Base-by-base conservation (phyloP, 2,329 filamentous ascomycete species). In the Chrysoporthe cubensis region DNA sequence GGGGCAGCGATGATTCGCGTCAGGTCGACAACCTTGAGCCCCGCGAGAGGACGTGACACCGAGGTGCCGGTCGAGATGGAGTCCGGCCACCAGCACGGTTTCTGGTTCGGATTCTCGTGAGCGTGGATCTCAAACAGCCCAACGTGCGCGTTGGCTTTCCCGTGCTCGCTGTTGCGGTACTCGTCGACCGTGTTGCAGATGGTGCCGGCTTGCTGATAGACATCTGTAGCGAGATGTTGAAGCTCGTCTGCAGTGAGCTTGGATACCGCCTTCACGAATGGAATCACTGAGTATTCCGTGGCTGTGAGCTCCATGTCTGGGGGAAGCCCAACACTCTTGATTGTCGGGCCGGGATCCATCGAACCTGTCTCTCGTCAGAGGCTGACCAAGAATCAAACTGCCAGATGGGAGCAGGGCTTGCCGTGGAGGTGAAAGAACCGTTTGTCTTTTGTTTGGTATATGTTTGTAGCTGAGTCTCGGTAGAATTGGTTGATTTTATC, bases 11-110 rank as follows among this genome's bases (percentile, higher is more conserved):
- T 84, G 48, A 84, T 77, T 3, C 82, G 75, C 9, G 79, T 82
- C 56, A 85, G 71, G 68, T 87, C 85, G 6, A 87, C 74, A 1
- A 87, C 80, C 68, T 81, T 82, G 71, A 84, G 74, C 0, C 82
- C 84, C 0, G 81, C 77, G 7, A 86, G 77, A 0, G 76, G 81
- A 2, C 80, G 71, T 52, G 71, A 69, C 4, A 42, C 42, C 13
- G 60, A 67, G 11, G n/a, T 48, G 16, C 46, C 64, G 2, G 80
- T 76, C 0, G 74, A 72, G 0, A 70, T 52, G 11, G 65, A 72
- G 9, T 77, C 73, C 4, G 78, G 78, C 82, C 83, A 84, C 82
- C 81, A 83, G 54, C 75, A 72, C 0, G 78, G 72, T 0, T 74
- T 5, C 46, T 66, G 69, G 50, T 80, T 78, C 1, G 74, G 70